Percentiles rank a stretch among this genome's conserved stretches.
phyloP scores from a whole-genome alignment of 1,139 yeast species.

The Blastobotrys elegans region DNA sequence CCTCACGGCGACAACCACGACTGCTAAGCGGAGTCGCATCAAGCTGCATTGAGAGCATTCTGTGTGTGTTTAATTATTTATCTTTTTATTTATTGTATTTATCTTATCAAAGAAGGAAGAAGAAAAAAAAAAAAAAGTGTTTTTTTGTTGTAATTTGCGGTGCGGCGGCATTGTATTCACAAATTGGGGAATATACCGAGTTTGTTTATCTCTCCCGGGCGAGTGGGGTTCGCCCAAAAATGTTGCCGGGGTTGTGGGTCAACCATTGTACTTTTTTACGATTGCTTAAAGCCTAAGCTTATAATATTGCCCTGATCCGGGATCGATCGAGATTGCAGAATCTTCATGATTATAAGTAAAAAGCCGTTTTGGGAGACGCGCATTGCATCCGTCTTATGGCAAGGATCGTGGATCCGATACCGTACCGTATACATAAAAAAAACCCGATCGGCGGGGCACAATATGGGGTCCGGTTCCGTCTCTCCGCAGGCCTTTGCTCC shows the following conservation, averaged over 20 bases:
- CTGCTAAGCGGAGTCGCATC: background rate
- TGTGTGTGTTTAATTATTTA: background rate
- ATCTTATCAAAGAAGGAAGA: background rate
- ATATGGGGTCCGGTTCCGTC: too few species aligned
- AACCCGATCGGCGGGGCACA: too few species aligned
- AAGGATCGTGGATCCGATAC: too few species aligned
- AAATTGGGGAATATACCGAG: background rate
- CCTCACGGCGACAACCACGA: background rate
- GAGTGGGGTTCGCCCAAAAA: background rate
- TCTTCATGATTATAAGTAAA: too few species aligned
- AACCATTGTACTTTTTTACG: background rate
- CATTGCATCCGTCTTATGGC: background rate
- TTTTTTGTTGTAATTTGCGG: too few species aligned
- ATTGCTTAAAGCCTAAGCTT: background rate
- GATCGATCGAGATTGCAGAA: background rate
- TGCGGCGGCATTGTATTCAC: too few species aligned
- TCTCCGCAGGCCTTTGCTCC: too few species aligned
- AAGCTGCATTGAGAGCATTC: background rate
- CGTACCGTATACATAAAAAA: too few species aligned
- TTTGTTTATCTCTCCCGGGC: background rate
- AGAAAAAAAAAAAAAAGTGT: too few species aligned
- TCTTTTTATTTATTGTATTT: constrained; percentile 1
- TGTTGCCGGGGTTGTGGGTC: background rate
- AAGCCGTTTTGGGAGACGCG: constrained; percentile 3
- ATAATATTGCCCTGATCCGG: background rate